Base-by-base conservation (phyloP, 2,329 filamentous ascomycete species). In the Acephala macrosclerotiorum region DNA sequence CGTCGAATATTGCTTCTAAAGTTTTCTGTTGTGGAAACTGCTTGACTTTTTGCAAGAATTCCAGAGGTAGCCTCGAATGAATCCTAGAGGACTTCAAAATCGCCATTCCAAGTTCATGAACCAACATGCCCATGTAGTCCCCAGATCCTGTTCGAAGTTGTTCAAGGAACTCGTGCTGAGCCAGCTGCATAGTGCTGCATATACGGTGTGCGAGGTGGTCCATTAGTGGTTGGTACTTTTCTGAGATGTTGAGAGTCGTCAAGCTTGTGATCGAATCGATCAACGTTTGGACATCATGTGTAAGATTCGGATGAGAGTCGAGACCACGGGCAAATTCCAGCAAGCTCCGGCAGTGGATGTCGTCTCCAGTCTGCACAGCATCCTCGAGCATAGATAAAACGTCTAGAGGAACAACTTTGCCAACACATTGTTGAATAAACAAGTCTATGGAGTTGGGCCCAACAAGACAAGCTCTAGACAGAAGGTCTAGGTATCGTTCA, bases 401-500 rank as follows among this genome's bases (percentile, higher is more conserved):
- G 22, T 20, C 20, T 18, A 22, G 11, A 29, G 40, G 11, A 14
- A 33, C 57, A 3, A 42, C 42, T 3, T 47, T 26, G 14, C 33
- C 59, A 36, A 53, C 12, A 26, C 59, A 61, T n/a, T 55, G 36
- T 7, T 55, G 47, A 8, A 62, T 45, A 20, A 62, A 62, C 7
- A 62, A n/a, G 12, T 56, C 60, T 7, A 56, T n/a, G 22, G 60
- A 49, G 9, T n/a, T n/a, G 7, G 26, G 60, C 18, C 60, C 60
- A 20, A 62, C 38, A 16, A 33, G 14, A 42, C 33, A 29, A 42
- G 60, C 60, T n/a, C 49, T 26, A 29, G 45, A 60, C 33, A 60
- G 45, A 53, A 53, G 4, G 25, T 25, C 45, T 16, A 60, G 22
- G 16, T 36, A 53, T 14, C 45, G 16, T 29, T 53, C 45, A n/a